Evolutionary conservation across 73 alveolate species (phyloP), one percentile per base, ranked within the genome.

Genomic region (Paramecium pentaurelia): DNA sequence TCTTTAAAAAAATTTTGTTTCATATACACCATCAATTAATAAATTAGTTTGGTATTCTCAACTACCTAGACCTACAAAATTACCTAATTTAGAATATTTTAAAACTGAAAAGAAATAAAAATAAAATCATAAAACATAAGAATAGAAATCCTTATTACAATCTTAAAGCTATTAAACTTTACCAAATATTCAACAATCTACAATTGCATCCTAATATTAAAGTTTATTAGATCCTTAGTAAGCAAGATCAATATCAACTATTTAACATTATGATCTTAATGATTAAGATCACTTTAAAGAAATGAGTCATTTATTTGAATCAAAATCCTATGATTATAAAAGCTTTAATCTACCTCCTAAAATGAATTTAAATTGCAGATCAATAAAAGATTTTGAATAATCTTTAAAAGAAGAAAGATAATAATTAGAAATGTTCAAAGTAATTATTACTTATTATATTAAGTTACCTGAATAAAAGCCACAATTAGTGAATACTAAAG

Each of bases 321-420:
- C 91, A 44, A 45, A 45, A 49, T 80, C 91, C 6, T 80, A 80
- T 80, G 91, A 80, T 44, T 80, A 80, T 80, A 40, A 80, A 49
- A 80, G 91, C 10, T 80, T 45, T 27, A 80, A 80, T 80, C 16
- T 28, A 2, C 91, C 91, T 20, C 77, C 71, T 2, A 80, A 49
- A 45, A 28, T 45, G 5, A 80, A 40, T 45, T 45, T 45, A 40
- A 49, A 42, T 25, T 80, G 64, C 16, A 47, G 16, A 47, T 80
- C 91, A 22, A 42, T 80, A 12, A 80, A 80, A 27, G 71, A 44
- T 1, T 80, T 80, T 49, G 91, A 80, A 80, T 49, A 45, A 42
- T 2, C 7, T 0, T 36, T 80, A 10, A 80, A 80, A 27, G 47
- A 80, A 80, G 71, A 80, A 44, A 45, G 49, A 49, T 49, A 80